Evolutionary conservation across 441 rosid species (phyloP).

Genomic region (Pelargonium myrrhifolium): DNA sequence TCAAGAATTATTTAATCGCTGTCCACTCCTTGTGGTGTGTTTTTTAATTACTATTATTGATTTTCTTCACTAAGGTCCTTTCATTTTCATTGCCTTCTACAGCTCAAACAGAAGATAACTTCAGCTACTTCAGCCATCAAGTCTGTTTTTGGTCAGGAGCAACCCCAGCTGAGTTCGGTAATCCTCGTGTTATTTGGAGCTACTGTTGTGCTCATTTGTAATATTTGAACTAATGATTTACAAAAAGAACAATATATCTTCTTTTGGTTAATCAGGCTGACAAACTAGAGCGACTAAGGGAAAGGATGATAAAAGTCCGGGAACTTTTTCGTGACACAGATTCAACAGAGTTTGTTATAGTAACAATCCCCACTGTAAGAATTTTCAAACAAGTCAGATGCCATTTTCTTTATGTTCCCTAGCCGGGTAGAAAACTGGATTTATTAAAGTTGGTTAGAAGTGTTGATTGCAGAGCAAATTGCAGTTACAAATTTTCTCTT

Average conservation of each 20-base stretch:
- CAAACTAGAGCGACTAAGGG: constrained; percentile 51
- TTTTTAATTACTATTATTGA: neutral
- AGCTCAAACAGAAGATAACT: constrained; percentile 83
- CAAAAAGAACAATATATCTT: constrained; percentile 13
- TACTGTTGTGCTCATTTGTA: constrained; percentile 3
- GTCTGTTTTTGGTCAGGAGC: constrained; percentile 53
- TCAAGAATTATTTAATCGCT: neutral
- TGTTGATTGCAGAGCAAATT: neutral
- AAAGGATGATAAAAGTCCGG: constrained; percentile 59
- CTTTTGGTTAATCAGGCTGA: constrained; percentile 33
- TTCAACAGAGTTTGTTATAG: constrained; percentile 63
- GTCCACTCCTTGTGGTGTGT: neutral
- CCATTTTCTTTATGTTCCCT: neutral
- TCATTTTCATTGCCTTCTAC: constrained; percentile 18
- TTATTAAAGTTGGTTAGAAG: neutral
- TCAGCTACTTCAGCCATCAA: constrained; percentile 77
- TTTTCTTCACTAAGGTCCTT: neutral
- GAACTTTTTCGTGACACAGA: constrained; percentile 51
- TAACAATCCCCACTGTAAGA: constrained; percentile 70
- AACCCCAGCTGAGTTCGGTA: constrained; percentile 37
- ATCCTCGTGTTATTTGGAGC: constrained; percentile 21
- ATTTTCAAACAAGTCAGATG: neutral
- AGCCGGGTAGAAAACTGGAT: neutral
- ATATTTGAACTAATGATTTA: constrained; percentile 2
- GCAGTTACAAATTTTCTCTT: constrained; percentile 1